Base-by-base conservation (phyloP, 495 filamentous ascomycete species). In the Hyaloscypha bicolor region DNA sequence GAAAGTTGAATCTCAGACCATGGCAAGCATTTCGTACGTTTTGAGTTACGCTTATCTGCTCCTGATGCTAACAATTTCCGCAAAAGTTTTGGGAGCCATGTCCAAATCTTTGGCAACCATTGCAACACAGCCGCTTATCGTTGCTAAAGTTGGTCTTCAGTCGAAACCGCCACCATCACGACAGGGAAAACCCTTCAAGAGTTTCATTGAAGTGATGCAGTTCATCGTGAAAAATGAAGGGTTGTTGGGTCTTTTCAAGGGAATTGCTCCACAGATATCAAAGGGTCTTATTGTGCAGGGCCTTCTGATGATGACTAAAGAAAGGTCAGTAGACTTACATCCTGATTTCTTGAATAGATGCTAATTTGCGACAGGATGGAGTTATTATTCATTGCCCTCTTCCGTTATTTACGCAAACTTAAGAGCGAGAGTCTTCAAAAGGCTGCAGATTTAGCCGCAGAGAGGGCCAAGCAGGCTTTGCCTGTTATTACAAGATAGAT, bases 231-330 rank as follows among this genome's bases (percentile, higher is more conserved):
- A 97, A 70, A 88, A 96, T 68, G 95, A 99, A 76, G 95, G 95
- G 9, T 69, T 83, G 4, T 70, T 90, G 22, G 90, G 91, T 22
- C 84, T 98, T 16, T 98, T 97, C 83, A 99, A 98, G 81, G 95
- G 95, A 29, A 96, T 99, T 75, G 94, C 88, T 0, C 95, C 95
- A 0, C 95, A 99, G 76, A 89, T 99, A 59, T 73, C 91, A 56
- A 99, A 99, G 78, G 95, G 96, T 21, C 79, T 99, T 55, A 72
- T 98, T 55, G 95, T 99, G 6, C 95, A 99, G 74, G 95, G 95
- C 62, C 81, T 98, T 58, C 80, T 99, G 30, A 99, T 99, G 95
- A 99, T 98, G 95, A 96, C 92, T 4, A 99, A 99, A 81, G 96
- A 99, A 79, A 87, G 93, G 93, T 96, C 85, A 67, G 87, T 77